Evolutionary conservation across 1,284 basidiomycete species (phyloP).

Genomic region (Naganishia cerealis): DNA sequence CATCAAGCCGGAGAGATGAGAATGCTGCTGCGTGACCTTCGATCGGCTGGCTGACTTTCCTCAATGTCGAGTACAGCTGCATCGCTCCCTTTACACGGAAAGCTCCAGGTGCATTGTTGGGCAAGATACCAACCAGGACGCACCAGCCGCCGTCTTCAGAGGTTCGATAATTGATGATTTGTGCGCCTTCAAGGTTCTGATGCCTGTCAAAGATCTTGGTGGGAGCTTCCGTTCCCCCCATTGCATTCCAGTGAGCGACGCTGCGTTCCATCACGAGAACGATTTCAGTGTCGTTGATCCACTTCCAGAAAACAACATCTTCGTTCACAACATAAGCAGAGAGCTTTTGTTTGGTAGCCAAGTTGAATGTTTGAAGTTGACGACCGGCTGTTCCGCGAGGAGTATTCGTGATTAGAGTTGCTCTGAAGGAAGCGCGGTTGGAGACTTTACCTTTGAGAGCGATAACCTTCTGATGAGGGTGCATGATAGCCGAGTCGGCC

Average conservation of each 20-base stretch:
- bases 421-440: conserved; percentile 44
- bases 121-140: conserved; percentile 91
- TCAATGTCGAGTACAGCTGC: conserved; percentile 76
- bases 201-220: conserved; percentile 84
- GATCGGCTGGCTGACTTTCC: conserved; percentile 96
- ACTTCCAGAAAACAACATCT: conserved; percentile 98
- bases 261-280: conserved; percentile 93
- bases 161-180: conserved; percentile 98
- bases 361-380: conserved; percentile 97
- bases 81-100: conserved; percentile 98
- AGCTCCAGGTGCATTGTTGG: conserved; percentile 75
- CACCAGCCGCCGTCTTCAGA: conserved; percentile 96
- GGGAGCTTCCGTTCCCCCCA: conserved; percentile 49
- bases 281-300: conserved; percentile 86
- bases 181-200: conserved; percentile 85
- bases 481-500: conserved; percentile 98
- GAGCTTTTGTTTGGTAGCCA: conserved; percentile 94
- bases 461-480: conserved; percentile 93
- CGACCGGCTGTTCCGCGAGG: conserved; percentile 66
- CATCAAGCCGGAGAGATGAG: conserved; percentile 85
- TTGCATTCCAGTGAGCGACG: conserved; percentile 88
- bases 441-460: conserved; percentile 77
- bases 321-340: conserved; percentile 93
- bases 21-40: conserved; percentile 98
- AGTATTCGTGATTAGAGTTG: conserved; percentile 37